Percentiles rank a stretch among this genome's conserved stretches.
phyloP scores from a whole-genome alignment of 2,329 filamentous ascomycete species.

The Exophiala viscosa region DNA sequence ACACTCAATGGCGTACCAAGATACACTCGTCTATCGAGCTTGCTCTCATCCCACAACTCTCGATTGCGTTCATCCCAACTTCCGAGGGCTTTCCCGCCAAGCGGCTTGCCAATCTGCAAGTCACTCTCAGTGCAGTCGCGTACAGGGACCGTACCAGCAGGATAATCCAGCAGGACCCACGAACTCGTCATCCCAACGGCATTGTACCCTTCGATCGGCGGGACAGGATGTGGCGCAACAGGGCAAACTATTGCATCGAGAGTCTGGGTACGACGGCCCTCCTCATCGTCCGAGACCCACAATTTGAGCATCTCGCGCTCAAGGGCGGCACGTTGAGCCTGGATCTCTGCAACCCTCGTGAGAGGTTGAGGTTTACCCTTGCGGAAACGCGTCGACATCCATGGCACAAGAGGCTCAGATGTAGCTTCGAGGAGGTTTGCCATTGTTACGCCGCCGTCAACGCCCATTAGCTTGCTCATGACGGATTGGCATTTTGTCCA shows the following conservation, averaged over 20 bases:
- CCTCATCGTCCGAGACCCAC: constrained; percentile 43
- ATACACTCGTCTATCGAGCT: constrained; percentile 52
- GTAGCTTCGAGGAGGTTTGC: constrained; percentile 55
- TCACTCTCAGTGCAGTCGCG: constrained; percentile 49
- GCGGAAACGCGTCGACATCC: constrained; percentile 53
- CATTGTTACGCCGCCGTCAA: constrained; percentile 56
- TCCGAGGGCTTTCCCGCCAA: constrained; percentile 42
- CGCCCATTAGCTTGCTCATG: constrained; percentile 56
- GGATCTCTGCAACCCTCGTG: constrained; percentile 49
- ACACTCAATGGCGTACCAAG: constrained; percentile 53
- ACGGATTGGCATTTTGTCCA: constrained; percentile 56
- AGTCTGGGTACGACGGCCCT: constrained; percentile 36
- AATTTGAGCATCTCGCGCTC: constrained; percentile 55
- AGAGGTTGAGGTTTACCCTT: constrained; percentile 48
- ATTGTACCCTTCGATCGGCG: constrained; percentile 61
- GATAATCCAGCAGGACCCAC: constrained; percentile 61
- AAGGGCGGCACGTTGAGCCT: constrained; percentile 50
- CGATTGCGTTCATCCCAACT: constrained; percentile 61
- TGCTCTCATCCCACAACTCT: constrained; percentile 53
- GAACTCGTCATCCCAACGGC: constrained; percentile 59
- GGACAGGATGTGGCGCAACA: constrained; percentile 61
- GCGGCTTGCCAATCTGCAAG: constrained; percentile 46
- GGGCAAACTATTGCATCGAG: constrained; percentile 63
- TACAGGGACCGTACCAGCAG: constrained; percentile 56
- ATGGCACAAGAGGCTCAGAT: constrained; percentile 57